A percentile compares a stretch with the other conserved stretches of the same genome.
phyloP scores from a whole-genome alignment of 176 grass and related monocot species.

The Hsuehochloa calcarea region DNA sequence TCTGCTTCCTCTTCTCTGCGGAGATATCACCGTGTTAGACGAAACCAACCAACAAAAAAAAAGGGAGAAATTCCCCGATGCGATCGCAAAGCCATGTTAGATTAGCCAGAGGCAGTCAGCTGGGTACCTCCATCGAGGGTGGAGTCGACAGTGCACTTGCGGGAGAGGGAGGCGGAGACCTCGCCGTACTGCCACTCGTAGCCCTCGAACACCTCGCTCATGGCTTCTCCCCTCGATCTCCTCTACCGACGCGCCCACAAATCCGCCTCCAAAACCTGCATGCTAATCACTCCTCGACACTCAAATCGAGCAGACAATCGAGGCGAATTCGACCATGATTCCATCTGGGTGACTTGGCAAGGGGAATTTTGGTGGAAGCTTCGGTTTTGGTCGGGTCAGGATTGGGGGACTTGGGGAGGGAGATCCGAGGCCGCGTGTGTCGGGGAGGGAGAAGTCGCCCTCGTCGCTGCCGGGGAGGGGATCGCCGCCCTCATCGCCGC shows the following conservation, averaged over 20 bases:
- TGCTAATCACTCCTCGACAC: not conserved
- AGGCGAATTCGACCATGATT: not conserved
- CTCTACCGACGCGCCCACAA: not conserved
- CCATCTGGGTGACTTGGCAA: not conserved
- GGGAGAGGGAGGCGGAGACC: constrained; percentile 70
- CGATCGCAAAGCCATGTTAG: not conserved
- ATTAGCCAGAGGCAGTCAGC: not conserved
- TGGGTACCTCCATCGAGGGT: constrained; percentile 59
- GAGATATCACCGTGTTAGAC: constrained; percentile 28
- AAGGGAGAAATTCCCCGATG: not conserved
- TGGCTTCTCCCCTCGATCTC: constrained; percentile 40
- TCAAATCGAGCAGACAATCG: constrained; percentile 19
- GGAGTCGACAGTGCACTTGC: constrained; percentile 69
- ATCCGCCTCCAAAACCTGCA: not conserved
- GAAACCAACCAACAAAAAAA: constrained; percentile 1
- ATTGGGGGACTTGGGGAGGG: not conserved
- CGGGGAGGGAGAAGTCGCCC: too few species aligned
- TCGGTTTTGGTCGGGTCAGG: constrained; percentile 21
- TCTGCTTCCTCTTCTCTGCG: constrained; percentile 83
- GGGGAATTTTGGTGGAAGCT: constrained; percentile 13
- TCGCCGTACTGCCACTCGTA: constrained; percentile 94
- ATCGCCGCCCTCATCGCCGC: too few species aligned
- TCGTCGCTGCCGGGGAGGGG: too few species aligned
- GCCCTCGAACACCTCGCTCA: constrained; percentile 92
- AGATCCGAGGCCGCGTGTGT: too few species aligned